Percentiles rank a stretch among this genome's conserved stretches.
phyloP scores from a whole-genome alignment of 1,284 basidiomycete genomes.

The Tremellales sp. region DNA sequence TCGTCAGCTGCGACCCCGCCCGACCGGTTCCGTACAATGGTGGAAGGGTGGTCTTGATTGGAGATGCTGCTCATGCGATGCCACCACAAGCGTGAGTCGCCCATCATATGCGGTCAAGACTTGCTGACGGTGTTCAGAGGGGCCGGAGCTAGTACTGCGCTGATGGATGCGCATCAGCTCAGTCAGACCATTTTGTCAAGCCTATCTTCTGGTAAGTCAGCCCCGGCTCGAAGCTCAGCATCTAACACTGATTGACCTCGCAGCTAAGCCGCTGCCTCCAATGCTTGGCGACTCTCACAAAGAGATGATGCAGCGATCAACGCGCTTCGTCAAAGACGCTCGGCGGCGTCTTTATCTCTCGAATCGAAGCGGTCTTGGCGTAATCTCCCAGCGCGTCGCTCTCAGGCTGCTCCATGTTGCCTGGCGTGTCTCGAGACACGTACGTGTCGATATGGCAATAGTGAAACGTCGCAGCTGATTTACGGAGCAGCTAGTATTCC shows the following conservation, averaged over 20 bases:
- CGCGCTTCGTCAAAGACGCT: not conserved
- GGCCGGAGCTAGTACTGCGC: slow-evolving; percentile 18
- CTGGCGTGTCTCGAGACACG: too few relatives aligned
- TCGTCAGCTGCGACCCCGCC: slow-evolving; percentile 7
- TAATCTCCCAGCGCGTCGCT: not conserved
- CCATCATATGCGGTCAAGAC: not conserved
- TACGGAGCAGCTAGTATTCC: too few relatives aligned
- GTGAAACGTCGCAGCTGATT: too few relatives aligned
- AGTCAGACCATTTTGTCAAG: slow-evolving; percentile 2
- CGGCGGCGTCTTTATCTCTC: not conserved
- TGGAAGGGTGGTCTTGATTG: slow-evolving; percentile 9
- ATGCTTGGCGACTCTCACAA: too few relatives aligned
- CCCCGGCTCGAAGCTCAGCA: too few relatives aligned
- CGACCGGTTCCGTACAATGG: slow-evolving; percentile 4
- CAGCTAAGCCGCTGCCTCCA: too few relatives aligned
- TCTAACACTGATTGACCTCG: too few relatives aligned
- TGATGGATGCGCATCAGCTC: slow-evolving; percentile 17
- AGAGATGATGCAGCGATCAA: not conserved
- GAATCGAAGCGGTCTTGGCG: not conserved
- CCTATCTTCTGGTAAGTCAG: too few relatives aligned
- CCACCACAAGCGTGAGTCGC: slow-evolving; percentile 14
- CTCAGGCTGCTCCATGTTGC: not conserved
- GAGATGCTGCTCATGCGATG: slow-evolving; percentile 16
- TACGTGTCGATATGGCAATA: too few relatives aligned
- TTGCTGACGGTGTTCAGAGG: slow-evolving; percentile 13